Base-by-base conservation (phyloP, 805 yeast genomes). In the Metschnikowia lachancei region DNA sequence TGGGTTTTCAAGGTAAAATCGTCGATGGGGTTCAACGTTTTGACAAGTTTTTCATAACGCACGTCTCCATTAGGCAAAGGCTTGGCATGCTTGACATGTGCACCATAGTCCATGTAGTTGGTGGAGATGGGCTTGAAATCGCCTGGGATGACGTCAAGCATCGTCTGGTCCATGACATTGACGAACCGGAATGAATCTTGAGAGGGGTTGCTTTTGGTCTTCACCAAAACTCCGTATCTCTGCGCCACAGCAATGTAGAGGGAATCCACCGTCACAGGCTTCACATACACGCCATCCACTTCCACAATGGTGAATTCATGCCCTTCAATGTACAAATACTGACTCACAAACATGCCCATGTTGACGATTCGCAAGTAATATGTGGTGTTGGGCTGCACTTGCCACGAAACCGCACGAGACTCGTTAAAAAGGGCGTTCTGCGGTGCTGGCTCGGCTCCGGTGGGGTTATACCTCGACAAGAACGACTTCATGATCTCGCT, bases 361-460 rank as follows among this genome's bases (percentile, higher is more conserved):
- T 85, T 86, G 45, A 78, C 76, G 49, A 86, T 71, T 56, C 90
- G 74, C 38, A 85, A 56, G 41, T 83, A 66, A 62, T 86, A 85
- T 0, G 87, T 84, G 47, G 77, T 81, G 33, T 77, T 76, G 6
- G 82, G 77, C 44, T 77, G 74, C 43, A 86, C 83, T 22, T 62
- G 42, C 61, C 85, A 69, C 1, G 83, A 73, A 4, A 67, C 76
- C 52, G 81, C 81, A 43, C 75, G 72, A 5, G 87, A 71, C 53
- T 86, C 87, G 61, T 85, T 85, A 59, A 85, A 77, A 34, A 86
- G 66, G 16, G 79, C 49, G 57, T 79, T 81, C 51, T 82, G 82
- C 2, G 92, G 92, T 41, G 85, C 75, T 13, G 95, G 95, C 60
- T 86, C 95, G 14, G 87, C 89, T 34, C 95, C 95, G 2, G 91